Evolutionary conservation across 441 rosid species (phyloP).

Genomic region (Croton laevigatus): DNA sequence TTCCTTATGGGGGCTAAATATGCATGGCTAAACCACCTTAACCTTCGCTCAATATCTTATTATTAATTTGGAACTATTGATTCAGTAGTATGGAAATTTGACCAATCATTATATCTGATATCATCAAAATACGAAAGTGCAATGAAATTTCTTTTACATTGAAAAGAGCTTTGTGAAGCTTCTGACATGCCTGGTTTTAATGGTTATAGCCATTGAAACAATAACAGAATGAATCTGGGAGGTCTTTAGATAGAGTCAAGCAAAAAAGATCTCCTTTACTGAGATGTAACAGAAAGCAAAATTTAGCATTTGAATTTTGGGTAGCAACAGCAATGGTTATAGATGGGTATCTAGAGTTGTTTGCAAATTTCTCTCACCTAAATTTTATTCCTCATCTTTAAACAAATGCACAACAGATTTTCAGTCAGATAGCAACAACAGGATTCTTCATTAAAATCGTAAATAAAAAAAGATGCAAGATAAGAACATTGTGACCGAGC

Average conservation of each 20-base stretch:
- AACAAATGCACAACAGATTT: neutral
- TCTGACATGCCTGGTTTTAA: neutral
- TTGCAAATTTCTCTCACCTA: neutral
- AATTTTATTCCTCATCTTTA: neutral
- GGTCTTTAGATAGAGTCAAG: neutral
- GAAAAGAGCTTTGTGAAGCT: neutral
- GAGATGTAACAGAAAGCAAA: neutral
- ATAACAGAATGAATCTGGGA: neutral
- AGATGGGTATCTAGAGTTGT: neutral
- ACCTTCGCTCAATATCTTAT: too few species aligned
- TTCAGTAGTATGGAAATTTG: too few species aligned
- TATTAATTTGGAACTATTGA: neutral
- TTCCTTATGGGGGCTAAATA: too few species aligned
- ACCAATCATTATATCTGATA: neutral
- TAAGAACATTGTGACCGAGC: neutral
- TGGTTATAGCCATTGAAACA: neutral
- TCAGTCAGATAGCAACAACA: neutral
- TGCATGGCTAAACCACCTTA: too few species aligned
- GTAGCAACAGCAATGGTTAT: neutral
- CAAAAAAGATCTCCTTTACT: neutral
- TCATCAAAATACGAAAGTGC: neutral
- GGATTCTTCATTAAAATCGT: neutral
- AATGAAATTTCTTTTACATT: neutral
- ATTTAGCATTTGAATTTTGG: neutral
- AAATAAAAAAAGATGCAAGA: neutral